A percentile compares a stretch with the other conserved stretches of the same genome.
These are phyloP conservation scores for peach (Prunus persica) DNA, from an alignment of 306 rosid species.

Conservation along the genomic window Prunus_persica_NCBIv2 NC_034014.1:14025001-14025500, in stretches of 20 bases:
- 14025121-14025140: no score
- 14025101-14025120: no score
- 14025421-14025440: not conserved
- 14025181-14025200: not conserved
- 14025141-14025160: no score
- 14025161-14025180: no score
- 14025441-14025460: not conserved
- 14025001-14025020: not conserved
- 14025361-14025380: slow-evolving; percentile 21
- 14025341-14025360: slow-evolving; percentile 42
- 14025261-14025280: slow-evolving; percentile 57
- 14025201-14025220: not conserved
- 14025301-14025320: slow-evolving; percentile 34
- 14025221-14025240: not conserved
- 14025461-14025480: not conserved
- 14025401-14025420: slow-evolving; percentile 12
- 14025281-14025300: slow-evolving; percentile 45
- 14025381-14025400: not conserved
- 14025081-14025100: no score
- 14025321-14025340: slow-evolving; percentile 38
- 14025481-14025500: not conserved
- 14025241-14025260: not conserved
- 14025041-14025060: no score
- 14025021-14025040: no score
- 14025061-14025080: no score